Evolutionary conservation across 371 early-diverging fungal genomes (phyloP), one percentile per base, ranked within the genome.

Genomic region (Mucor irregularis): DNA sequence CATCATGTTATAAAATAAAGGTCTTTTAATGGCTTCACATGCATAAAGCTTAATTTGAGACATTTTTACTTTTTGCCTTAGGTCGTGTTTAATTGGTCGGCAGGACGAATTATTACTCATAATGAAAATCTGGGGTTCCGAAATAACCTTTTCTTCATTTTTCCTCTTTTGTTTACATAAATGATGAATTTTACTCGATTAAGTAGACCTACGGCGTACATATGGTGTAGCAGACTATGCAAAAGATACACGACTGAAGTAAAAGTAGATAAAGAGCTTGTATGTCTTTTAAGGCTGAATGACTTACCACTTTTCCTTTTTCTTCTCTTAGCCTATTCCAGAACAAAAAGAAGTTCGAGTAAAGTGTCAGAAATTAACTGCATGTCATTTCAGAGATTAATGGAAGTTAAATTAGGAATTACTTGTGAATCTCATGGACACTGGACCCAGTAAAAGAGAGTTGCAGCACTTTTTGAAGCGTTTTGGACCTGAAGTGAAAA

Each of bases 371-470:
- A n/a, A n/a, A n/a, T n/a, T n/a, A n/a, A n/a, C n/a, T n/a, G n/a
- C n/a, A n/a, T n/a, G n/a, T n/a, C n/a, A n/a, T n/a, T n/a, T n/a
- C n/a, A n/a, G n/a, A n/a, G n/a, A n/a, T n/a, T n/a, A n/a, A n/a
- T n/a, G n/a, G n/a, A n/a, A n/a, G n/a, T n/a, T n/a, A n/a, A n/a
- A n/a, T n/a, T 58, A 66, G 61, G 61, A 61, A 35, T 34, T 66
- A 14, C 46, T 61, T 11, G 53, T 56, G 1, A 57, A 57, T 47
- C 22, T 66, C 0, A 66, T 86, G 70, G 81, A 81, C 53, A 86
- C 90, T 0, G 62, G 83, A 11, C 93, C 92, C 0, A 90, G 90
- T 30, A 87, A 85, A 47, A 83, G 91, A 33, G 93, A 93, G 62
- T 81, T 90, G 4, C 83, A 81, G 24, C 84, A 86, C 53, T 93